These are phyloP conservation scores for Eucalyptus coolabah DNA, from an alignment of 345 rosid species.

Conservation along the genomic window DNA sequence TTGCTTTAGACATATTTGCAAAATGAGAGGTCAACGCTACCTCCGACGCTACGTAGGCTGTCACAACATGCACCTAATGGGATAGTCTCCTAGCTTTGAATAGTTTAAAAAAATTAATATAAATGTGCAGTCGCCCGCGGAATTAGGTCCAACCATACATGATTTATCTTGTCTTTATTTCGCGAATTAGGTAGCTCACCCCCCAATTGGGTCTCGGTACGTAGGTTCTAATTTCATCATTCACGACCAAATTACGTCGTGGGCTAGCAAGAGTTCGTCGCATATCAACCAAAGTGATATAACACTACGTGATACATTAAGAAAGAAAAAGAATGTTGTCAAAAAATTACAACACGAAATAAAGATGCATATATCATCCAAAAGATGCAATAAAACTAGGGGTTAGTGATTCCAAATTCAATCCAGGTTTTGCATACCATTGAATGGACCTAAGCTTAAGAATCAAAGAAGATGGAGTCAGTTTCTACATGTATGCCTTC, in stretches of 20 bases:
- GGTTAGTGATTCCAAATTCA: too few species aligned
- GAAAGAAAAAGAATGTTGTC: background rate
- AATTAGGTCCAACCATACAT: background rate
- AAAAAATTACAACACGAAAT: background rate
- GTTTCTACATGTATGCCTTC: too few species aligned
- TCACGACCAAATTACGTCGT: background rate
- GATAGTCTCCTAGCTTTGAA: background rate
- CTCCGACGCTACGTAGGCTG: background rate
- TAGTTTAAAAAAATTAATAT: background rate
- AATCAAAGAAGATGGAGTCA: too few species aligned
- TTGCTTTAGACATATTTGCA: background rate
- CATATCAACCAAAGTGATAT: background rate
- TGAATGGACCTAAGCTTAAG: too few species aligned
- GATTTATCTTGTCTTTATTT: background rate
- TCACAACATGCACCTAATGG: background rate
- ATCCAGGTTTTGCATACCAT: too few species aligned
- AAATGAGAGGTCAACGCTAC: background rate
- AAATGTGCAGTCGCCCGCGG: background rate
- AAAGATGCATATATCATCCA: background rate
- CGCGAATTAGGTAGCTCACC: background rate
- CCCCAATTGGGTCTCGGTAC: background rate
- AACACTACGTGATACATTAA: background rate
- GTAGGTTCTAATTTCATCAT: background rate
- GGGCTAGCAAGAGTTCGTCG: background rate
- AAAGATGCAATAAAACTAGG: background rate